These are phyloP conservation scores for Geotrichum macrosporum DNA, from an alignment of 1,139 yeast genomes.

Conservation along the genomic window DNA sequence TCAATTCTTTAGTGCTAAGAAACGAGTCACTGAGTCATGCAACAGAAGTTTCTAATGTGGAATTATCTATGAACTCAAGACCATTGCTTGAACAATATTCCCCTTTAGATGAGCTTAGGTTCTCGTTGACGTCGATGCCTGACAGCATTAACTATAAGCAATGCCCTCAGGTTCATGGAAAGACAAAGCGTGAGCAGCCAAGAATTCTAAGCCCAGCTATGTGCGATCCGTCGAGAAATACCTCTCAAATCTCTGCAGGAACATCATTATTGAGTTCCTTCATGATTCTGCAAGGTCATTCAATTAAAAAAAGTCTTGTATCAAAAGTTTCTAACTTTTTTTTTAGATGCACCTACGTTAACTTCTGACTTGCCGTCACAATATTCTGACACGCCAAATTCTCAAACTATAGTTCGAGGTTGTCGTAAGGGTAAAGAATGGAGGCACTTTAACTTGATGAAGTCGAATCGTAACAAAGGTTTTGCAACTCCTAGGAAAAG, in stretches of 20 bases:
- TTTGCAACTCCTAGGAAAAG: neutral
- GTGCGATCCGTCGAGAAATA: neutral
- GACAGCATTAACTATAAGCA: no score
- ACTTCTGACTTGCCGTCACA: no score
- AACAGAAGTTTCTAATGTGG: neutral
- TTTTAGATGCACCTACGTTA: neutral
- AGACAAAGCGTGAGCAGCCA: no score
- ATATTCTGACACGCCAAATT: no score
- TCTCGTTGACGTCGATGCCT: conserved; percentile 4
- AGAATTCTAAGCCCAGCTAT: no score
- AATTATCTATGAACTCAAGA: neutral
- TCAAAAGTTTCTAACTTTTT: neutral
- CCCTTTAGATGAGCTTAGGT: conserved; percentile 11
- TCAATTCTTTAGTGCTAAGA: no score
- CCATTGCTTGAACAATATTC: conserved; percentile 6
- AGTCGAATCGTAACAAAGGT: no score
- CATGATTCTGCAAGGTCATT: neutral
- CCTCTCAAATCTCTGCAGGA: neutral
- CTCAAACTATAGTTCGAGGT: no score
- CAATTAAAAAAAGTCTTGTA: neutral
- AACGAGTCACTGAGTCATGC: neutral
- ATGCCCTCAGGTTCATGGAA: no score
- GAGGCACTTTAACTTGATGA: no score
- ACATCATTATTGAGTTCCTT: conserved; percentile 2
- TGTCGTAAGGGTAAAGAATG: no score